Conservation (phyloP, 768 basidiomycete genomes). For the Tricholoma flavovirens region DNA sequence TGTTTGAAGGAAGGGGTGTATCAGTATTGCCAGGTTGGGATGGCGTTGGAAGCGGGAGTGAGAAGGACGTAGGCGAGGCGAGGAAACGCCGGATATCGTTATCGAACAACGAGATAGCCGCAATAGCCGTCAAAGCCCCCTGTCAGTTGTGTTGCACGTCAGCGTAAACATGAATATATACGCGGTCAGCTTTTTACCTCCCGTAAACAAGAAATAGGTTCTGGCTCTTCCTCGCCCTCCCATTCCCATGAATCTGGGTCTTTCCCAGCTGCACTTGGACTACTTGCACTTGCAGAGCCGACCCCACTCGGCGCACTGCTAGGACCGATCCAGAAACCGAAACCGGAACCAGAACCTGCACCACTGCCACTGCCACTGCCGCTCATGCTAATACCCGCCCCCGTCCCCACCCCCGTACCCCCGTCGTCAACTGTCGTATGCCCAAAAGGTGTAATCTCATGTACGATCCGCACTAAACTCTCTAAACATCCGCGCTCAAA, state of each 20-base stretch:
- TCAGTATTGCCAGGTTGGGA: no score
- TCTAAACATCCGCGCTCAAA: slow-evolving; percentile 64
- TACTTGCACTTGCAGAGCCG: no score
- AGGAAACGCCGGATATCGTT: slow-evolving; percentile 68
- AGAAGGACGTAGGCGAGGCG: slow-evolving; percentile 21
- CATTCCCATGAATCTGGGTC: no score
- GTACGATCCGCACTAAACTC: slow-evolving; percentile 46
- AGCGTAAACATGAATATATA: not conserved
- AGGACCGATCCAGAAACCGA: no score
- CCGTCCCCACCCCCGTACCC: not conserved
- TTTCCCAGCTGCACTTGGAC: not conserved
- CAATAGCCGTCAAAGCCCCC: not conserved
- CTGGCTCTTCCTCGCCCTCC: no score
- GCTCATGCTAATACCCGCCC: not conserved
- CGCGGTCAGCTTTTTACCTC: not conserved
- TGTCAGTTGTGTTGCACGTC: no score
- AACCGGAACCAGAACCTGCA: no score
- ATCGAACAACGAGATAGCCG: slow-evolving; percentile 65
- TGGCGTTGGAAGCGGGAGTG: no score
- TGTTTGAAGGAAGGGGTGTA: no score
- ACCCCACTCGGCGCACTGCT: no score
- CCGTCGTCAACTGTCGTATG: not conserved
- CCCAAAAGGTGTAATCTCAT: slow-evolving; percentile 42
- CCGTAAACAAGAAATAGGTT: not conserved
- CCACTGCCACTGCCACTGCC: not conserved